Percentiles rank a stretch among this genome's conserved stretches.
Evolutionary conservation across 768 basidiomycete genomes (phyloP).

Genomic region (Psilocybe cyanescens): DNA sequence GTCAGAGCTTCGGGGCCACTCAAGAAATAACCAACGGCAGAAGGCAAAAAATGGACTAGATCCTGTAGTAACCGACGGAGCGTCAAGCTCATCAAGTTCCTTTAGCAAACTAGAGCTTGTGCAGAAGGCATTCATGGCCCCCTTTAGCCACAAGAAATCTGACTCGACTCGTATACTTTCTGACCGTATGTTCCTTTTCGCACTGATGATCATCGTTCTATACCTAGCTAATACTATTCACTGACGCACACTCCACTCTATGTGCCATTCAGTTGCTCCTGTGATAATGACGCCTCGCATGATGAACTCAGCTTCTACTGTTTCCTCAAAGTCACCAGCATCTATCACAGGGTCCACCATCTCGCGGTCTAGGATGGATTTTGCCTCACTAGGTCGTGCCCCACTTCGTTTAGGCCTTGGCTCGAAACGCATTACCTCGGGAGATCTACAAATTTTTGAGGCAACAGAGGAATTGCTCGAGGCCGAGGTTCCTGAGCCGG

Average conservation of each 20-base stretch:
- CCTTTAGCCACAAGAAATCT: constrained; percentile 68
- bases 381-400: constrained; percentile 80
- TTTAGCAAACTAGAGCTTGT: constrained; percentile 62
- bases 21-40: constrained; percentile 37
- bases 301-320: constrained; percentile 72
- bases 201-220: constrained; percentile 2
- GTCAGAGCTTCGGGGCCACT: constrained; percentile 37
- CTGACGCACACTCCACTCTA: background rate
- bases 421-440: constrained; percentile 73
- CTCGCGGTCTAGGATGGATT: constrained; percentile 56
- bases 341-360: constrained; percentile 35
- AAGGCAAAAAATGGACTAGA: constrained; percentile 43
- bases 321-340: constrained; percentile 52
- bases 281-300: constrained; percentile 90
- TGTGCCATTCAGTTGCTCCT: constrained; percentile 65
- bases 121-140: constrained; percentile 72
- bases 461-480: constrained; percentile 77
- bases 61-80: constrained; percentile 34
- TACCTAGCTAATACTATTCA: constrained; percentile 6
- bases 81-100: constrained; percentile 33
- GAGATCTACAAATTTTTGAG: constrained; percentile 84
- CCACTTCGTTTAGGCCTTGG: constrained; percentile 71
- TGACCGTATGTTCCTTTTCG: constrained; percentile 56
- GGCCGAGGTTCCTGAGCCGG: constrained; percentile 73
- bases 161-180: constrained; percentile 76